Evolutionary conservation across 2,329 filamentous ascomycete species (phyloP).

Genomic region (Coleophoma eucalyptorum): DNA sequence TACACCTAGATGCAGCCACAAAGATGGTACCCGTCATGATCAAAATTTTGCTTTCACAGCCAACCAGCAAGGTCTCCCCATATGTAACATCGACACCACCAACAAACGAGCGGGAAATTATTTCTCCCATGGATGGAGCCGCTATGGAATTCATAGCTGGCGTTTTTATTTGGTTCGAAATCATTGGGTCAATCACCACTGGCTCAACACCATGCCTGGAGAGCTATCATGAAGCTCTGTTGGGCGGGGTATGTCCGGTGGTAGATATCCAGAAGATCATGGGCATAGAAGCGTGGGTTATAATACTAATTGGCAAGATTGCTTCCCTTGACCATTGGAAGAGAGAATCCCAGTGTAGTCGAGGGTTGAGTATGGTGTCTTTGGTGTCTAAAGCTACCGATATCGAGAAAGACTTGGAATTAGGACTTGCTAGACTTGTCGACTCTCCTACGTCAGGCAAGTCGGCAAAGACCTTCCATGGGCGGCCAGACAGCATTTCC

Average conservation of each 20-base stretch:
- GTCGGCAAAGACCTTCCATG: neutral
- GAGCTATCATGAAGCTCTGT: neutral
- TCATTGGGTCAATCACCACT: neutral
- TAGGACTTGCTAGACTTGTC: neutral
- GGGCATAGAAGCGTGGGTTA: neutral
- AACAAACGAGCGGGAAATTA: neutral
- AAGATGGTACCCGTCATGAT: neutral
- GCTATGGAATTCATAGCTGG: neutral
- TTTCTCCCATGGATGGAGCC: neutral
- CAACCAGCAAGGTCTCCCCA: neutral
- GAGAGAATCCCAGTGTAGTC: neutral
- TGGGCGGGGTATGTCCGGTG: neutral
- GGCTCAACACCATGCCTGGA: neutral
- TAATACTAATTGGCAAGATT: neutral
- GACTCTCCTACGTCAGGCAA: neutral
- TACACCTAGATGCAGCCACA: slow-evolving; percentile 1
- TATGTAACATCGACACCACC: neutral
- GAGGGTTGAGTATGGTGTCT: neutral
- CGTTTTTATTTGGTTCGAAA: slow-evolving; percentile 1
- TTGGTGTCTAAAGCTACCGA: neutral
- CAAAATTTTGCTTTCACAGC: neutral
- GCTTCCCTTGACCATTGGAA: neutral
- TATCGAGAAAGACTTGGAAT: neutral
- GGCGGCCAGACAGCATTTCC: neutral
- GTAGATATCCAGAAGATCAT: neutral